These are phyloP conservation scores for Suillus alpinus DNA, from an alignment of 768 basidiomycete genomes.

Conservation along the genomic window DNA sequence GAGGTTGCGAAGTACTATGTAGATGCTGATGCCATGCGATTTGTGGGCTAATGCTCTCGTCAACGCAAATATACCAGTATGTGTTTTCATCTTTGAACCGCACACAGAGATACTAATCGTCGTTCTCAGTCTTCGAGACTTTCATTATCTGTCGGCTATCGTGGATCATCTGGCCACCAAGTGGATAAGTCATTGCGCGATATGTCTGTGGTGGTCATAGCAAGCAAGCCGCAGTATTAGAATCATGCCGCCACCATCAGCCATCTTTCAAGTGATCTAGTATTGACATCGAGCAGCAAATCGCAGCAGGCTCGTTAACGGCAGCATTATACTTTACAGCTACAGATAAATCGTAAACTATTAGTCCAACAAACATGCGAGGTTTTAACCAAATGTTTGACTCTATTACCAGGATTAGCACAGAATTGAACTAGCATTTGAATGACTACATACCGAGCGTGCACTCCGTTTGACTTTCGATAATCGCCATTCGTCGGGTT, in stretches of 20 bases:
- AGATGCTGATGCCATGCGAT: slow-evolving; percentile 74
- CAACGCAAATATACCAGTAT: background rate
- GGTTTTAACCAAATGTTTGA: slow-evolving; percentile 81
- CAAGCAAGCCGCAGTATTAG: background rate
- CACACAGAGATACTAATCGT: background rate
- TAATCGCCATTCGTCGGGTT: slow-evolving; percentile 91
- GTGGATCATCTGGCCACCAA: background rate
- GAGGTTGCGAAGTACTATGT: slow-evolving; percentile 83
- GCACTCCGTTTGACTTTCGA: slow-evolving; percentile 91
- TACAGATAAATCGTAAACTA: slow-evolving; percentile 1
- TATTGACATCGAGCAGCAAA: background rate
- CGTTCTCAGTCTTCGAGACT: background rate
- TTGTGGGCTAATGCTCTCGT: slow-evolving; percentile 59
- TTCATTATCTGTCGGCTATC: background rate
- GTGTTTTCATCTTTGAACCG: background rate
- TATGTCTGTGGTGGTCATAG: background rate
- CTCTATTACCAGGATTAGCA: slow-evolving; percentile 42
- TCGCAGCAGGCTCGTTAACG: background rate
- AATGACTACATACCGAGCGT: slow-evolving; percentile 56
- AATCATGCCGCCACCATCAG: too few relatives aligned
- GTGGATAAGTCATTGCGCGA: background rate
- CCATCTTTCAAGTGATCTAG: background rate
- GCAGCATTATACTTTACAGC: slow-evolving; percentile 1
- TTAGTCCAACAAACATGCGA: background rate
- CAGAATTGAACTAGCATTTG: background rate